Evolutionary conservation across 805 yeast genomes (phyloP).

Genomic region (Vanderwaltozyma verrucispora): DNA sequence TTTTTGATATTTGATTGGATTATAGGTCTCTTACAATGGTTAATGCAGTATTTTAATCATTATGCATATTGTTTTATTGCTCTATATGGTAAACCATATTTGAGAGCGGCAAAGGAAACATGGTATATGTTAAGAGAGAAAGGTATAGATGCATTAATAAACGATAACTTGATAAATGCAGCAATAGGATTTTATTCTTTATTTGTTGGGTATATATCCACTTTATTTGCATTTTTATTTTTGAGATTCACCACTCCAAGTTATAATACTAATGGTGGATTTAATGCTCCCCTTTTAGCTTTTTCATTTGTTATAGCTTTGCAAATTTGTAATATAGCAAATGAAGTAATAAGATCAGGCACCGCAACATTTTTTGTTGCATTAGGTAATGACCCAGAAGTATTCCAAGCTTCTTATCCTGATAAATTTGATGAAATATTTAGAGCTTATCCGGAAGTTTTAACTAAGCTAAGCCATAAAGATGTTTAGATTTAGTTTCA

Average conservation of each 20-base stretch:
- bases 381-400: slow-evolving; percentile 75
- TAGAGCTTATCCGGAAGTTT: slow-evolving; percentile 57
- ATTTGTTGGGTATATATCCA: slow-evolving; percentile 58
- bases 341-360: slow-evolving; percentile 71
- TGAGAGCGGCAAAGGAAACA: slow-evolving; percentile 71
- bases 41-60: slow-evolving; percentile 76
- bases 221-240: slow-evolving; percentile 54
- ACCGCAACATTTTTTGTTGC: slow-evolving; percentile 78
- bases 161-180: slow-evolving; percentile 72
- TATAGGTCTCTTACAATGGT: slow-evolving; percentile 62
- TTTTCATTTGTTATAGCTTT: slow-evolving; percentile 62
- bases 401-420: slow-evolving; percentile 64
- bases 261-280: slow-evolving; percentile 49
- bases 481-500: slow-evolving; percentile 8
- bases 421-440: slow-evolving; percentile 54
- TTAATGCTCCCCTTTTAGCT: slow-evolving; percentile 64
- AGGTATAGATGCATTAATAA: slow-evolving; percentile 77
- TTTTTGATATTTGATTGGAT: slow-evolving; percentile 47
- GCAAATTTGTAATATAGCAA: slow-evolving; percentile 64
- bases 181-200: slow-evolving; percentile 69
- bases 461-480: slow-evolving; percentile 38
- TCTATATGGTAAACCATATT: slow-evolving; percentile 70
- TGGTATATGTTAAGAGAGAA: slow-evolving; percentile 66
- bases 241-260: slow-evolving; percentile 57
- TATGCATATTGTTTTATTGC: slow-evolving; percentile 85